A percentile compares a stretch with the other conserved stretches of the same genome.
Conservation (phyloP, 208 protist genomes). For the Phytomonas serpens region DNA sequence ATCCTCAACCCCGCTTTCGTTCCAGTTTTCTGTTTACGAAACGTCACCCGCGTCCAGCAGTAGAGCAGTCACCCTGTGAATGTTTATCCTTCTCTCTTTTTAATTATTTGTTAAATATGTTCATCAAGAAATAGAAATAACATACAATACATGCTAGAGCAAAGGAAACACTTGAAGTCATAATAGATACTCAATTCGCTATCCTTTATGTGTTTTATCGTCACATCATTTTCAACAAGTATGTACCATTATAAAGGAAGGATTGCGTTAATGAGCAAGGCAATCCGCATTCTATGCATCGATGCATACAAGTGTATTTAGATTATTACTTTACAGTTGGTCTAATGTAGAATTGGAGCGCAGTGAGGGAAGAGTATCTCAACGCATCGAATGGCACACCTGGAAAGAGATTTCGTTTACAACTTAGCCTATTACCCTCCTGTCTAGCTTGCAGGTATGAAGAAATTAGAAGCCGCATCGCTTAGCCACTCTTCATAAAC, state of each 20-base stretch:
- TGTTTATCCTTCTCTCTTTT: not conserved
- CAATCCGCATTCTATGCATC: not conserved
- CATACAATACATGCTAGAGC: not conserved
- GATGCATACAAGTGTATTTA: not conserved
- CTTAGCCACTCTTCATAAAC: conserved; percentile 86
- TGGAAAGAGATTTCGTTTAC: not conserved
- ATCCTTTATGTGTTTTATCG: conserved; percentile 12
- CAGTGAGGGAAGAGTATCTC: not conserved
- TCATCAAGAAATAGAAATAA: not conserved
- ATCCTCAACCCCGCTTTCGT: not conserved
- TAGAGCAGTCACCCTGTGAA: not conserved
- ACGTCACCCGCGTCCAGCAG: not conserved
- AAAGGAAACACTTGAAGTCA: not conserved
- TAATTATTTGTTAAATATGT: not conserved
- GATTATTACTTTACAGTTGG: not conserved
- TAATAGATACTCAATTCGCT: not conserved
- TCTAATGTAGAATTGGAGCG: not conserved
- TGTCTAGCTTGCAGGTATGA: conserved; percentile 31
- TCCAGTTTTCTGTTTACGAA: not conserved
- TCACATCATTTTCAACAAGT: not conserved
- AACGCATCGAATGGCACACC: not conserved
- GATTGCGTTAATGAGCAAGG: not conserved
- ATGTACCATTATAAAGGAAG: not conserved
- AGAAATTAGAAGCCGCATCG: conserved; percentile 61
- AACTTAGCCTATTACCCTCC: not conserved